Percentiles rank a stretch among this genome's conserved stretches.
These are phyloP conservation scores for Deinandra increscens DNA, from an alignment of 129 eudicot species.

Conservation along the genomic window DNA sequence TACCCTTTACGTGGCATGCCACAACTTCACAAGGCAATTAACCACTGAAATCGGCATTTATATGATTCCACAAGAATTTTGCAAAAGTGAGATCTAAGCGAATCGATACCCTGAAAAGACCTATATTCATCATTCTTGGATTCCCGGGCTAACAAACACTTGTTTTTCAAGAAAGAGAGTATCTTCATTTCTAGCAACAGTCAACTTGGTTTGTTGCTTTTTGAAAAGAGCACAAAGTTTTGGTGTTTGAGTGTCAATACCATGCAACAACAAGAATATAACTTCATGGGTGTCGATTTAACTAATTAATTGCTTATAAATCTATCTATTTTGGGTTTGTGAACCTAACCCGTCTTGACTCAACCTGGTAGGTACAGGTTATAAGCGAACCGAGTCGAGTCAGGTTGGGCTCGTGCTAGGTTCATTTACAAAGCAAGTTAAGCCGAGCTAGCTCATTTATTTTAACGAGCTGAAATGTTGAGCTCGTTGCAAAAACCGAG, in stretches of 20 bases:
- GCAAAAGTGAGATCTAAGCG: conserved; percentile 9
- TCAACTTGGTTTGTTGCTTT: conserved; percentile 32
- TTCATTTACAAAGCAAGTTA: too few relatives aligned
- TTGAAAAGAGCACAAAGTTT: neutral
- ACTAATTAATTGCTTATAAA: too few relatives aligned
- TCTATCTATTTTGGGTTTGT: too few relatives aligned
- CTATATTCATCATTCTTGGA: conserved; percentile 15
- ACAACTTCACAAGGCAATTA: neutral
- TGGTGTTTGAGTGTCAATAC: neutral
- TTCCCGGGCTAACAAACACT: too few relatives aligned
- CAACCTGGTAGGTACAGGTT: too few relatives aligned
- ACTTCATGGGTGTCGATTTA: neutral
- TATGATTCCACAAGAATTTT: conserved; percentile 11
- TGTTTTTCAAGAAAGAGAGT: conserved; percentile 24
- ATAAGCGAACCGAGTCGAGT: too few relatives aligned
- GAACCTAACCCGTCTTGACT: too few relatives aligned
- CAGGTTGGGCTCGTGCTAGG: too few relatives aligned
- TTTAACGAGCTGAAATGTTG: too few relatives aligned
- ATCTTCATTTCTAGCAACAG: conserved; percentile 1
- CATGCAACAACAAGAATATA: neutral
- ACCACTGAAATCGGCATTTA: conserved; percentile 14
- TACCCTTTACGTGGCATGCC: too few relatives aligned
- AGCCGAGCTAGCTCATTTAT: too few relatives aligned
- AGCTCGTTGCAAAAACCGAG: too few relatives aligned
- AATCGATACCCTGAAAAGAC: conserved; percentile 29